A percentile compares a stretch with the other conserved stretches of the same genome.
Conservation (phyloP, 352 stramenopile species). For the Phytophthora agathidicida region DNA sequence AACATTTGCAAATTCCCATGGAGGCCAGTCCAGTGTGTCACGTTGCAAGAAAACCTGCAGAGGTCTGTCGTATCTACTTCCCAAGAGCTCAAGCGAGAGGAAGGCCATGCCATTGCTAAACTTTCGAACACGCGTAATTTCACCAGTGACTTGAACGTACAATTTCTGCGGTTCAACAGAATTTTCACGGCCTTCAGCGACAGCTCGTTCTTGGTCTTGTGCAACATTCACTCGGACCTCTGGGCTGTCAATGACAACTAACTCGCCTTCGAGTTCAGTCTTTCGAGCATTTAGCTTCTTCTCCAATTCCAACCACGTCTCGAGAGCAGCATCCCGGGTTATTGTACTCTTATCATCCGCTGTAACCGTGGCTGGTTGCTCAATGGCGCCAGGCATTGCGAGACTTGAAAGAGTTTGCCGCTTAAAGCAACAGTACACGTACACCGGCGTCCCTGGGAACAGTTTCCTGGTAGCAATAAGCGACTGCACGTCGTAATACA, state of each 20-base stretch:
- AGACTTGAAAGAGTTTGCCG: constrained; percentile 5
- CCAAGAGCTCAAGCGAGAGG: constrained; percentile 37
- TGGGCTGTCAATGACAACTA: constrained; percentile 22
- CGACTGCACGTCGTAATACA: constrained; percentile 41
- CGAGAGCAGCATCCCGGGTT: constrained; percentile 19
- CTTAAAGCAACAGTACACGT: constrained; percentile 50
- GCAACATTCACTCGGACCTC: constrained; percentile 12
- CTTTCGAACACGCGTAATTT: constrained; percentile 43
- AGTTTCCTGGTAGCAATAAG: constrained; percentile 25
- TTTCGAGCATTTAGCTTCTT: constrained; percentile 16
- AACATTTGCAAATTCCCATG: constrained; percentile 30
- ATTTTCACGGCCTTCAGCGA: constrained; percentile 5
- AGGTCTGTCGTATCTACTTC: constrained; percentile 20
- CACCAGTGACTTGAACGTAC: constrained; percentile 42
- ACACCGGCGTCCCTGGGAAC: constrained; percentile 28
- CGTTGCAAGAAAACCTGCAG: constrained; percentile 49
- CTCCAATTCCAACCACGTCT: constrained; percentile 22
- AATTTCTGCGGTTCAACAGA: constrained; percentile 2
- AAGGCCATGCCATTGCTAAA: constrained; percentile 62
- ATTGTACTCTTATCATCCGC: not conserved
- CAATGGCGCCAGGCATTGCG: not conserved
- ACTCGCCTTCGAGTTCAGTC: not conserved
- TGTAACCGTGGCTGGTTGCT: constrained; percentile 3
- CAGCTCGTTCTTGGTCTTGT: constrained; percentile 22
- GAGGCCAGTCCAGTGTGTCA: constrained; percentile 39